Percentiles rank a stretch among this genome's conserved stretches.
phyloP scores from a whole-genome alignment of 2,329 filamentous ascomycete genomes.

The Aspergillus nomiae region DNA sequence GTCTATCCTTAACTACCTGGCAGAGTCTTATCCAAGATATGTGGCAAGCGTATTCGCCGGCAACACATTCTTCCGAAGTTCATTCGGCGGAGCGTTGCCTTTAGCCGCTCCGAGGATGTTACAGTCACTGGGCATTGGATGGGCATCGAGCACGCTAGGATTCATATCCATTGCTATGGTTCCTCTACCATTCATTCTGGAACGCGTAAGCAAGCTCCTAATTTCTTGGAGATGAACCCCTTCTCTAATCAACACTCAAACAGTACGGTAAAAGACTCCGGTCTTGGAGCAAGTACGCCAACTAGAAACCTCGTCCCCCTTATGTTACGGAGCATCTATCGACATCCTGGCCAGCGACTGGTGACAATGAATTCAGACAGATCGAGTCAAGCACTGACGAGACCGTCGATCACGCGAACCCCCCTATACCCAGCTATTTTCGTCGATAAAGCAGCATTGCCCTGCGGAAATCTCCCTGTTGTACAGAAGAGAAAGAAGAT shows the following conservation, averaged over 20 bases:
- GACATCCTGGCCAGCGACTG: too few relatives aligned
- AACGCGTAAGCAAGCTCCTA: not conserved
- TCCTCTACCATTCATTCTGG: slow-evolving; percentile 23
- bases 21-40: slow-evolving; percentile 32
- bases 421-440: too few relatives aligned
- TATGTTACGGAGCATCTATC: too few relatives aligned
- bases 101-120: slow-evolving; percentile 36
- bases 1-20: slow-evolving; percentile 29
- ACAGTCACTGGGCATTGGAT: slow-evolving; percentile 37
- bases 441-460: not conserved
- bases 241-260: not conserved
- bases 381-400: too few relatives aligned
- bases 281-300: slow-evolving; percentile 7
- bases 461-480: accelerated
- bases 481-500: not conserved
- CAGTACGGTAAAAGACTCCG: slow-evolving; percentile 10
- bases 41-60: slow-evolving; percentile 47
- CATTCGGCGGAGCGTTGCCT: slow-evolving; percentile 43
- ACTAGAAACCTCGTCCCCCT: not conserved
- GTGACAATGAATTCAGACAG: too few relatives aligned
- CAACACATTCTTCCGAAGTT: slow-evolving; percentile 42
- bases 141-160: slow-evolving; percentile 39
- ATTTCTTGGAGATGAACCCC: too few relatives aligned
- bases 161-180: slow-evolving; percentile 38
- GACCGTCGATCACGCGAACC: too few relatives aligned